Conservation (phyloP, 2,329 filamentous ascomycete genomes). For the Arthrobotrys sinensis region DNA sequence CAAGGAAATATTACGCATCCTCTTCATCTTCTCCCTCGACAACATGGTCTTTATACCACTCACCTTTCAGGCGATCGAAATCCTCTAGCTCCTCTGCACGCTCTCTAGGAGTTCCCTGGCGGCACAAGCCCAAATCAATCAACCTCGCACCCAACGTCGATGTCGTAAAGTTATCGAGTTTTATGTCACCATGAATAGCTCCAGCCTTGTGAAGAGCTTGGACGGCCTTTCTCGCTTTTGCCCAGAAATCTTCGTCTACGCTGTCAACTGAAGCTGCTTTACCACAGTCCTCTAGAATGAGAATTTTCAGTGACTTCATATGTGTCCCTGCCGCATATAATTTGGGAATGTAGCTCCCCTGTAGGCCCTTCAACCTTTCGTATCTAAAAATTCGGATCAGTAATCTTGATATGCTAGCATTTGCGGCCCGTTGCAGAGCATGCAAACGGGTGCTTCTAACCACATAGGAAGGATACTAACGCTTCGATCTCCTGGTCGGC, state of each 20-base stretch:
- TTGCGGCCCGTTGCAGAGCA: too few relatives aligned
- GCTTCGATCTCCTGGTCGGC: slow-evolving; percentile 25
- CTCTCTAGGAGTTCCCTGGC: slow-evolving; percentile 4
- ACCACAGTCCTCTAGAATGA: slow-evolving; percentile 39
- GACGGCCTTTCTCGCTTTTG: slow-evolving; percentile 6
- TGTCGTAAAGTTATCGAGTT: slow-evolving; percentile 16
- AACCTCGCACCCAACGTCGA: background rate
- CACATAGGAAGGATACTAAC: slow-evolving; percentile 9
- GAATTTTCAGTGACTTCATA: slow-evolving; percentile 10
- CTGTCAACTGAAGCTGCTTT: background rate
- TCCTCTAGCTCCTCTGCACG: background rate
- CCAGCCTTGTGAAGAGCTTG: slow-evolving; percentile 7
- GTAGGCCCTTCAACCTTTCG: background rate
- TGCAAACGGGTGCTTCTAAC: background rate
- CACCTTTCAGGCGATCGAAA: slow-evolving; percentile 3
- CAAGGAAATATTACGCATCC: background rate
- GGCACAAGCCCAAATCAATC: slow-evolving; percentile 15
- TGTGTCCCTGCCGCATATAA: slow-evolving; percentile 23
- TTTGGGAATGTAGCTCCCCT: slow-evolving; percentile 26
- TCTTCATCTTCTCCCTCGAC: background rate
- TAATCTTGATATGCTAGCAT: background rate
- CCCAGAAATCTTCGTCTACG: background rate
- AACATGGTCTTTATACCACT: background rate
- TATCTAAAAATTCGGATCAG: slow-evolving; percentile 19
- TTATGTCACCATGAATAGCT: slow-evolving; percentile 24